Evolutionary conservation across 495 filamentous ascomycete species (phyloP), one percentile per base, ranked within the genome.

Genomic region (Pyrenula aspistea): DNA sequence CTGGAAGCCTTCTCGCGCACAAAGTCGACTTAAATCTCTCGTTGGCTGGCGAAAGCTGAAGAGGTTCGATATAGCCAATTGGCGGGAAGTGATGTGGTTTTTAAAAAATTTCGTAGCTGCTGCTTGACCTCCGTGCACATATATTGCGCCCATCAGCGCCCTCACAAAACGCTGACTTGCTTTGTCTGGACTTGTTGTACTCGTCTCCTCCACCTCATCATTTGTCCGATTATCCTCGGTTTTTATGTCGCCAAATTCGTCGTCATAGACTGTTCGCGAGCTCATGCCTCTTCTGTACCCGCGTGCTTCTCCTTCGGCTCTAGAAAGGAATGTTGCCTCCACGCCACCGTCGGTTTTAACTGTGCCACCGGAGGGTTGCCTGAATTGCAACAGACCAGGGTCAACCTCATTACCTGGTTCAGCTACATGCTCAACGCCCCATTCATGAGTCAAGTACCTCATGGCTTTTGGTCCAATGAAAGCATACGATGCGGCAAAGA

Each of bases 351-450:
- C 31, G 72, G 69, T 2, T 77, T 67, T 58, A 55, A 62, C 61
- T 25, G 69, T 67, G 1, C 59, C 58, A 10, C 24, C 51, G 20
- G 63, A 36, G 1, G 56, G 25, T 23, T 61, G 57, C 54, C 73
- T 76, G 71, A 88, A 93, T 67, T 97, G 94, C 48, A 98, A 77
- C n/a, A 91, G 72, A 10, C 93, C 94, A 1, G 92, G 87, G 68
- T 98, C 91, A 55, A 97, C 92, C 70, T 97, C 89, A 51, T 80
- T 84, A 21, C 90, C 91, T 0, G 93, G 92, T 31, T 79, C 82
- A 8, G 87, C 86, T 15, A 88, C 93, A 42, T 73, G 63, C 62
- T 97, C 92, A 15, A 96, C 81, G 70, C 94, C 93, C 92, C 93
- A 98, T 70, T 91, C 87, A 31, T 75, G 71, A 0, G 86, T 78